These are phyloP conservation scores for Globisporangium cederbergense DNA, from an alignment of 352 stramenopile genomes.

Conservation along the genomic window DNA sequence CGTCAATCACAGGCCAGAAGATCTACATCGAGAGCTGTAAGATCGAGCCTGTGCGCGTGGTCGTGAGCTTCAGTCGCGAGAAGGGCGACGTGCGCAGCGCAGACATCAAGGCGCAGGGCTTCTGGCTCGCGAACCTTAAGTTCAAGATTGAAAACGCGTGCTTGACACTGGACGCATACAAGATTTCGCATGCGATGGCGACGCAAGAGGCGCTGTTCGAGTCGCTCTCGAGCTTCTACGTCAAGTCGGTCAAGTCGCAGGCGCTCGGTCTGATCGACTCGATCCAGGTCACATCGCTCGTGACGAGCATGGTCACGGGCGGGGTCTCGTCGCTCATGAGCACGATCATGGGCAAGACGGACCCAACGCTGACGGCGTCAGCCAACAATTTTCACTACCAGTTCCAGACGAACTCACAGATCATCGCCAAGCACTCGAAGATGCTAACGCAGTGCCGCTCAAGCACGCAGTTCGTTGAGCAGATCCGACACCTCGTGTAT, in stretches of 20 bases:
- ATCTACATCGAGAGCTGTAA: constrained; percentile 69
- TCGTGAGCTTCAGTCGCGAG: constrained; percentile 76
- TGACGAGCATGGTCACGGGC: constrained; percentile 76
- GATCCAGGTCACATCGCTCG: constrained; percentile 81
- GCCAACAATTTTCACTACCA: constrained; percentile 61
- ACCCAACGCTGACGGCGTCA: constrained; percentile 37
- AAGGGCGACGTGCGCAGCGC: constrained; percentile 44
- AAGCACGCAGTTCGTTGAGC: constrained; percentile 49
- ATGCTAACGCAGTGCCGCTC: constrained; percentile 42
- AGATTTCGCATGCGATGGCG: constrained; percentile 59
- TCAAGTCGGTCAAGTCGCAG: constrained; percentile 80
- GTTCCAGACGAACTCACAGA: constrained; percentile 71
- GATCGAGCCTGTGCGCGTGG: constrained; percentile 66
- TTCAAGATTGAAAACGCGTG: constrained; percentile 86
- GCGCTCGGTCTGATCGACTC: constrained; percentile 79
- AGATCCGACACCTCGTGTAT: constrained; percentile 75
- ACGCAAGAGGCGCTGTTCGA: constrained; percentile 72
- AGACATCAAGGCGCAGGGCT: constrained; percentile 30
- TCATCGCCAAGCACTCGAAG: constrained; percentile 68
- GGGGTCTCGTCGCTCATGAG: constrained; percentile 76
- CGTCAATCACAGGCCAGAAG: constrained; percentile 72
- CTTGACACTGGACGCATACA: constrained; percentile 67
- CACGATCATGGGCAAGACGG: constrained; percentile 78
- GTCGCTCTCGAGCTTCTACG: constrained; percentile 68
- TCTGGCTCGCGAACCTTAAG: constrained; percentile 82